Conservation (phyloP, 1,284 basidiomycete species). For the Austroboletus niveus region DNA sequence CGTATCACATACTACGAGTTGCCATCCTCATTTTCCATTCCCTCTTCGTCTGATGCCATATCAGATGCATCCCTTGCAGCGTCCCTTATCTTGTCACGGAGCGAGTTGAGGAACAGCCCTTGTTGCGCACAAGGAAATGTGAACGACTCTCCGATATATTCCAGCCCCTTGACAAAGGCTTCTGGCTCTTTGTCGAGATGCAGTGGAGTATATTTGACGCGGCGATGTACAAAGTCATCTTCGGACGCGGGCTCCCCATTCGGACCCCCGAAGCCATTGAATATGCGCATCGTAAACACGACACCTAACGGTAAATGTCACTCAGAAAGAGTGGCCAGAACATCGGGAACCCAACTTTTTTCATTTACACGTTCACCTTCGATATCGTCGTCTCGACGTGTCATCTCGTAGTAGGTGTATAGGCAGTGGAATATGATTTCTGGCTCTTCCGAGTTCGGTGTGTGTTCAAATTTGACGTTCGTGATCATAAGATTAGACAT, state of each 20-base stretch:
- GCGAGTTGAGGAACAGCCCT: slow-evolving; percentile 58
- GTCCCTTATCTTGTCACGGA: slow-evolving; percentile 49
- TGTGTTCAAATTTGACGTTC: slow-evolving; percentile 42
- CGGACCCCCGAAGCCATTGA: slow-evolving; percentile 35
- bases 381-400: slow-evolving; percentile 25
- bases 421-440: slow-evolving; percentile 51
- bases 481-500: slow-evolving; percentile 56
- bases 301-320: slow-evolving; percentile 43
- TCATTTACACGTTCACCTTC: slow-evolving; percentile 32
- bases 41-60: slow-evolving; percentile 30
- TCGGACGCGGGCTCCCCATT: slow-evolving; percentile 33
- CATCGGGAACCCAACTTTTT: slow-evolving; percentile 36
- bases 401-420: slow-evolving; percentile 46
- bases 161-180: slow-evolving; percentile 54
- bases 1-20: slow-evolving; percentile 7
- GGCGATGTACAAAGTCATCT: slow-evolving; percentile 37
- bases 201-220: slow-evolving; percentile 61
- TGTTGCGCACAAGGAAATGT: slow-evolving; percentile 66
- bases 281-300: slow-evolving; percentile 56
- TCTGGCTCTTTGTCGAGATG: slow-evolving; percentile 57
- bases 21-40: slow-evolving; percentile 27
- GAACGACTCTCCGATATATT: slow-evolving; percentile 61
- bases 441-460: slow-evolving; percentile 28
- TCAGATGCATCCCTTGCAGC: slow-evolving; percentile 33
- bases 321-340: not conserved